Evolutionary conservation across 2,329 filamentous ascomycete species (phyloP).

Genomic region (Botryotinia calthae): DNA sequence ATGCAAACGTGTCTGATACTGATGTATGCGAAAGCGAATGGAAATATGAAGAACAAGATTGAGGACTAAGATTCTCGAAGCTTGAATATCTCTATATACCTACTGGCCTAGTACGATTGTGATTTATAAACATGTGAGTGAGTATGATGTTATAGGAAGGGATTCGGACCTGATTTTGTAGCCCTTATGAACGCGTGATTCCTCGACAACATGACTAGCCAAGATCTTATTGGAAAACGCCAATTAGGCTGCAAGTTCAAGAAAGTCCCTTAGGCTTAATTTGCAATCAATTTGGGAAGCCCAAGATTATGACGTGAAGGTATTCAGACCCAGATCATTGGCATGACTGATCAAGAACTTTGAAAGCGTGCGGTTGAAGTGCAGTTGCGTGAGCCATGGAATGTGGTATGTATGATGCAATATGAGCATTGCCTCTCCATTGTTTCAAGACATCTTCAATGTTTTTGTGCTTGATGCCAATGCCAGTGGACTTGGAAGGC

Average conservation of each 20-base stretch:
- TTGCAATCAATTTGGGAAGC: background rate
- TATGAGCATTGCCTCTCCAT: background rate
- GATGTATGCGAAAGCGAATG: background rate
- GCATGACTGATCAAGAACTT: background rate
- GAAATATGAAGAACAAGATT: no score
- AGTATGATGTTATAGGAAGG: background rate
- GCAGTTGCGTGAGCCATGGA: background rate
- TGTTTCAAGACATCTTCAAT: background rate
- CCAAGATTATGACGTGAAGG: background rate
- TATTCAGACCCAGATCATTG: background rate
- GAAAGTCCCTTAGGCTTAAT: accelerated
- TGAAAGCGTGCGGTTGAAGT: background rate
- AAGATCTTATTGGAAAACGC: background rate
- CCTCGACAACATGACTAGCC: background rate
- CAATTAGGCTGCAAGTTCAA: background rate
- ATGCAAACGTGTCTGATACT: background rate
- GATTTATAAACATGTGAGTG: background rate
- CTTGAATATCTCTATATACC: no score
- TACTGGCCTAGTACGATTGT: background rate
- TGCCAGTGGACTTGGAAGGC: background rate
- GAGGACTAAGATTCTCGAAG: no score
- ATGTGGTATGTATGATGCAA: background rate
- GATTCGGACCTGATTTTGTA: background rate
- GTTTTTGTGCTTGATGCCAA: background rate
- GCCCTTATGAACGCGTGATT: background rate